Evolutionary conservation across 2,329 filamentous ascomycete genomes (phyloP).

Genomic region (Myriosclerotinia curreyana): DNA sequence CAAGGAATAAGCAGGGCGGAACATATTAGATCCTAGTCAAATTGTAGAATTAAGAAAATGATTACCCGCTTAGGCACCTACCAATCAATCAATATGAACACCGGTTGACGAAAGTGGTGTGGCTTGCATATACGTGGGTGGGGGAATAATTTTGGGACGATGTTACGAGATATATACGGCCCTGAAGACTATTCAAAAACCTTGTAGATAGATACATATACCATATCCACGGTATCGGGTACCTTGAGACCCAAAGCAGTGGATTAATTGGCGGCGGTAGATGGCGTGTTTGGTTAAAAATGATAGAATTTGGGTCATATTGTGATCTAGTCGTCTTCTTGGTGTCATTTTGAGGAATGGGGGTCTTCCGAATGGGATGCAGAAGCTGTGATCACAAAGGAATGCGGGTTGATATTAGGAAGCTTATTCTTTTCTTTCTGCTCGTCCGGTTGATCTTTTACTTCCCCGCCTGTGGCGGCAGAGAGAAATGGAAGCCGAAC

Average conservation of each 20-base stretch:
- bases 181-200: conserved; percentile 19
- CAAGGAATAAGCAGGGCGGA: conserved; percentile 15
- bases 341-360: background rate
- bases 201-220: conserved; percentile 20
- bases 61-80: conserved; percentile 16
- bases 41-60: conserved; percentile 15
- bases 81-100: conserved; percentile 21
- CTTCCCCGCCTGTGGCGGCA: conserved; percentile 15
- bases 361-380: background rate
- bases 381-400: conserved; percentile 14
- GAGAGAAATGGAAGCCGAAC: conserved; percentile 10
- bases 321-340: background rate
- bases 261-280: conserved; percentile 20
- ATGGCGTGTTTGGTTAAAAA: conserved; percentile 18
- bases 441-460: conserved; percentile 8
- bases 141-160: conserved; percentile 7
- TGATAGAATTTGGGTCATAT: conserved; percentile 10
- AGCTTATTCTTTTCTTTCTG: conserved; percentile 12
- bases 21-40: conserved; percentile 14
- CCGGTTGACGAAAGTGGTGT: conserved; percentile 18
- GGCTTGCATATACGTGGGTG: conserved; percentile 23
- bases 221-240: conserved; percentile 21
- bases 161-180: conserved; percentile 18
- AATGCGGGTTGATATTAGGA: conserved; percentile 2
- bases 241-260: conserved; percentile 18